Base-by-base conservation (phyloP, 148 eudicot species). In the Rhododendron williamsianum region DNA sequence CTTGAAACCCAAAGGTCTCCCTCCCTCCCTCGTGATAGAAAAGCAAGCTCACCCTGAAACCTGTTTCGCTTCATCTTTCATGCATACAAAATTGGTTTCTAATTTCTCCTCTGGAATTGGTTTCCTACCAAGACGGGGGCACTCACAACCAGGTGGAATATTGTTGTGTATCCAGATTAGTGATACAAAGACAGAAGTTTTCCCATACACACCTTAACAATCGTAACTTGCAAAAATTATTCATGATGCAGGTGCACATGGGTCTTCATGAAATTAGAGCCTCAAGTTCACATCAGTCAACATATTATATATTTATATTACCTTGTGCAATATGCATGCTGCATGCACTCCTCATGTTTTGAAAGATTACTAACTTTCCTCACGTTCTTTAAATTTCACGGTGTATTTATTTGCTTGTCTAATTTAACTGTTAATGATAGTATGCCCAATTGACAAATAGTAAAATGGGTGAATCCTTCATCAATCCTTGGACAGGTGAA, bases 21-120 rank as follows among this genome's bases (percentile, higher is more conserved):
- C 56, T 77, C 54, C 4, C 27, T 2, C 80, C 79, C 48, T 19
- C 81, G 13, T 78, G 49, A 6, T 76, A 76, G 48, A 76, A 76
- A 76, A 76, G 80, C 80, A 46, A 76, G 80, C 80, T 76, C 54
- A 46, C 43, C n/a, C 13, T 78, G 81, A 45, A 78, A 78, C 81
- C 19, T 78, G 33, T 45, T 45, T 10, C 19, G 1, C 81, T n/a
- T 21, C 52, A 45, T 35, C 81, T 78, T 45, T 45, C 54, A 78
- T 25, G 25, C 48, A 21, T 76, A 76, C n/a, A 76, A 76, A 76
- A 16, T 19, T 38, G n/a, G 43, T 76, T 76, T 76, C 46, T 33
- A 72, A 11, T 72, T 33, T 72, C 36, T 33, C 77, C 19, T 33
- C 6, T 30, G 77, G 77, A 72, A 35, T 12, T 63, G 25, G 69